Percentiles rank a stretch among this genome's conserved stretches.
phyloP scores from a whole-genome alignment of 2,329 filamentous ascomycete species.

The Verticillium dahliae region DNA sequence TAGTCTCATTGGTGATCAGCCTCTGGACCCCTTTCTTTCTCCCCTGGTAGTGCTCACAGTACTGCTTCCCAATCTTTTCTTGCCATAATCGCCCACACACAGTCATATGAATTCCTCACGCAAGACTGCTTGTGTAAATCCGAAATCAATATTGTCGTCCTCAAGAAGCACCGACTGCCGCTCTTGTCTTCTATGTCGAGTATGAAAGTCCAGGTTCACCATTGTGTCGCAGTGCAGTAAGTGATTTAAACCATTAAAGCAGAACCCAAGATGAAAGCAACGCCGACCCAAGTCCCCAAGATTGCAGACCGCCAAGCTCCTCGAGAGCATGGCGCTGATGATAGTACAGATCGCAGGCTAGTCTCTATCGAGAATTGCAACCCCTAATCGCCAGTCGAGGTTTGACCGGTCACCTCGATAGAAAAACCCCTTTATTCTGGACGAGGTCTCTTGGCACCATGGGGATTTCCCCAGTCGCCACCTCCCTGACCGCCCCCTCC shows the following conservation, averaged over 20 bases:
- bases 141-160: background rate
- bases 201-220: background rate
- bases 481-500: slow-evolving; percentile 31
- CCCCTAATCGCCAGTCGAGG: background rate
- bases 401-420: background rate
- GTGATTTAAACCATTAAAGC: background rate
- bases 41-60: too few species aligned
- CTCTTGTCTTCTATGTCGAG: background rate
- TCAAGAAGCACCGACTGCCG: background rate
- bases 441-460: slow-evolving; percentile 72
- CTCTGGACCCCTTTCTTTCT: too few species aligned
- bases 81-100: too few species aligned
- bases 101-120: too few species aligned
- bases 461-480: slow-evolving; percentile 70
- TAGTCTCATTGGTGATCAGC: too few species aligned
- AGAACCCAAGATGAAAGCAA: background rate
- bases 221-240: background rate
- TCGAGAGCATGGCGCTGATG: background rate
- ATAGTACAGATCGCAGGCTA: background rate
- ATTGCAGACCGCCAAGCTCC: background rate
- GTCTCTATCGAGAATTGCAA: background rate
- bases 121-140: too few species aligned
- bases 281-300: background rate
- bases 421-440: slow-evolving; percentile 45
- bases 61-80: too few species aligned